These are phyloP conservation scores for Nicotiana attenuata DNA, from an alignment of 257 asterid genomes.

Conservation along the genomic window DNA sequence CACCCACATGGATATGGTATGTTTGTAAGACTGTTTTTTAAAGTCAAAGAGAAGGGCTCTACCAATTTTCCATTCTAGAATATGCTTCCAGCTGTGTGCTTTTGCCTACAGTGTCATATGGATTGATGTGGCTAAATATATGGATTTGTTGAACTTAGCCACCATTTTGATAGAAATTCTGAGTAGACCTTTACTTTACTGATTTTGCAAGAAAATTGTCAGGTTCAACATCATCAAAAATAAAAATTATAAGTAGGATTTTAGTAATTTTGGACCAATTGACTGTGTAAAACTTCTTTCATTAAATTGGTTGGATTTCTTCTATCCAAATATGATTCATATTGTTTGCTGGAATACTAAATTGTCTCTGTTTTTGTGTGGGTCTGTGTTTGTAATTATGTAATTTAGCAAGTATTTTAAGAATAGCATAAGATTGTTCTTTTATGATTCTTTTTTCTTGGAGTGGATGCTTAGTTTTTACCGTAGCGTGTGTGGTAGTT, in stretches of 20 bases:
- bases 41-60: neutral
- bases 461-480: too few species aligned
- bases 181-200: neutral
- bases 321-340: neutral
- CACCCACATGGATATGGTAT: constrained; percentile 82
- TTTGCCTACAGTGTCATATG: constrained; percentile 6
- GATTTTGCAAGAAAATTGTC: neutral
- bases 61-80: neutral
- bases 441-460: too few species aligned
- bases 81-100: constrained; percentile 3
- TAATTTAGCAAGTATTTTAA: neutral
- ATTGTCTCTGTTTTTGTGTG: neutral
- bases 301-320: neutral
- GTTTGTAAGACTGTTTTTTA: constrained; percentile 19
- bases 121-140: neutral
- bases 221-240: neutral
- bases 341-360: neutral
- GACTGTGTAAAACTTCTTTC: neutral
- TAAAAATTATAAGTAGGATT: neutral
- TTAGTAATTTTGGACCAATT: neutral
- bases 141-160: neutral
- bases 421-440: neutral
- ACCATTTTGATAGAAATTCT: neutral
- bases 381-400: neutral
- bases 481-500: too few species aligned